Percentiles rank a stretch among this genome's conserved stretches.
Conservation (phyloP, 1,284 basidiomycete species). For the Ceratorhiza oryzae-sativae region DNA sequence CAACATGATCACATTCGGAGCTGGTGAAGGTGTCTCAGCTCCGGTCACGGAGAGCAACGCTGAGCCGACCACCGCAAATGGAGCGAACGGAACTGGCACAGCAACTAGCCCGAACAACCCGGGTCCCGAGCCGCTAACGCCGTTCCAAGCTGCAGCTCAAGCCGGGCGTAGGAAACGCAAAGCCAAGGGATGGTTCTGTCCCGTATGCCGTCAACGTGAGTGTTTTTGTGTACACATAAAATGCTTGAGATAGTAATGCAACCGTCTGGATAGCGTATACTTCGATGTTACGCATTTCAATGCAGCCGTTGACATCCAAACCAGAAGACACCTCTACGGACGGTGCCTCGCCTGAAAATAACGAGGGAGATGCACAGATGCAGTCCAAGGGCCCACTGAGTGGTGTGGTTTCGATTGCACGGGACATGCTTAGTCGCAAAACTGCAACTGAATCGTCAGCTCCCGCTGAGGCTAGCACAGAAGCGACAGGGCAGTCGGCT, state of each 20-base stretch:
- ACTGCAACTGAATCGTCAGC: neutral
- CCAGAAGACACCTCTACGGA: neutral
- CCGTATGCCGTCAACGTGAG: conserved; percentile 88
- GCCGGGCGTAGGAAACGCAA: conserved; percentile 75
- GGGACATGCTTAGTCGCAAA: conserved; percentile 7
- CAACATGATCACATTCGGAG: conserved; percentile 95
- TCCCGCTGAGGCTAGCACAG: neutral
- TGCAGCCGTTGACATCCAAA: conserved; percentile 6
- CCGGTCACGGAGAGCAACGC: conserved; percentile 41
- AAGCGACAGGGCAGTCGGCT: neutral
- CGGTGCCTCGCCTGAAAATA: neutral
- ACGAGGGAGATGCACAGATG: neutral
- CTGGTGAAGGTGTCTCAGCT: conserved; percentile 67
- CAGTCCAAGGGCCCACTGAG: conserved; percentile 24
- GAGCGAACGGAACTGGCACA: conserved; percentile 15
- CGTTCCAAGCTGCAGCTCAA: conserved; percentile 43
- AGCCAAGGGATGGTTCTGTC: conserved; percentile 94
- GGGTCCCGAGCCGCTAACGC: conserved; percentile 41
- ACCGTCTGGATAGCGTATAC: conserved; percentile 70
- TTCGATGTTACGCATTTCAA: conserved; percentile 82
- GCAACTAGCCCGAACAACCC: conserved; percentile 39
- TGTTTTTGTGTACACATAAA: conserved; percentile 41
- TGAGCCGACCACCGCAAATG: conserved; percentile 41
- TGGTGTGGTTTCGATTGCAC: conserved; percentile 30
- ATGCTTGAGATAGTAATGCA: conserved; percentile 8